phyloP scores from a whole-genome alignment of 2,329 filamentous ascomycete genomes.

The Aurifilum marmelostoma region DNA sequence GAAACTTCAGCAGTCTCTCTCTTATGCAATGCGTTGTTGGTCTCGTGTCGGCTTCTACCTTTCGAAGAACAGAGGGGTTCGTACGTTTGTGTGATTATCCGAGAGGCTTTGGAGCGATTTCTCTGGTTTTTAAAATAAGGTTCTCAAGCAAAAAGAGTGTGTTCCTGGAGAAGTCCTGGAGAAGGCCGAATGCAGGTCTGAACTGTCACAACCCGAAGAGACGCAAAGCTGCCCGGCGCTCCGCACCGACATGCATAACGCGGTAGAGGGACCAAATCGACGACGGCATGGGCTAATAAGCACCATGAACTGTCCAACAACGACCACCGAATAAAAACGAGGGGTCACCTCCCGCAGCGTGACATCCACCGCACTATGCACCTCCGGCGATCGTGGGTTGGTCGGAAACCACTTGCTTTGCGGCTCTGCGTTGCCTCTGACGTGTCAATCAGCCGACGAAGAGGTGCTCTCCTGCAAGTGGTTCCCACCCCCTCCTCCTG shows the following conservation, averaged over 20 bases:
- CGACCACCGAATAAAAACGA: conserved; percentile 15
- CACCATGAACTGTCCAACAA: conserved; percentile 10
- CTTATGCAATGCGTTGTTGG: neutral
- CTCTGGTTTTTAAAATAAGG: neutral
- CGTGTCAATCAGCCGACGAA: conserved; percentile 29
- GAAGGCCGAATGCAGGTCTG: neutral
- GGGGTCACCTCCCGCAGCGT: conserved; percentile 22
- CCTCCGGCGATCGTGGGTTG: conserved; percentile 7
- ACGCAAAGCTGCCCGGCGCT: conserved; percentile 13
- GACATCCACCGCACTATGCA: conserved; percentile 10
- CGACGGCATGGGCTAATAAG: conserved; percentile 12
- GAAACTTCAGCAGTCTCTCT: neutral
- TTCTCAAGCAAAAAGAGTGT: neutral
- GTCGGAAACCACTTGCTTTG: conserved; percentile 22
- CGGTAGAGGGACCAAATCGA: conserved; percentile 1
- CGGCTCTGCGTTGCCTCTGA: conserved; percentile 28
- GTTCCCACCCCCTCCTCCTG: conserved; percentile 5
- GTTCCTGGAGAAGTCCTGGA: neutral
- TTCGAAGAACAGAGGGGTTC: neutral
- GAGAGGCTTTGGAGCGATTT: neutral
- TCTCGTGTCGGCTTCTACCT: neutral
- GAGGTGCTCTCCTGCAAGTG: conserved; percentile 24
- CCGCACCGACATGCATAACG: conserved; percentile 17
- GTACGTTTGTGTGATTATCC: neutral
- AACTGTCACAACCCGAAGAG: conserved; percentile 1